Conservation (phyloP, 352 stramenopile genomes). For the Pythium diclinum region DNA sequence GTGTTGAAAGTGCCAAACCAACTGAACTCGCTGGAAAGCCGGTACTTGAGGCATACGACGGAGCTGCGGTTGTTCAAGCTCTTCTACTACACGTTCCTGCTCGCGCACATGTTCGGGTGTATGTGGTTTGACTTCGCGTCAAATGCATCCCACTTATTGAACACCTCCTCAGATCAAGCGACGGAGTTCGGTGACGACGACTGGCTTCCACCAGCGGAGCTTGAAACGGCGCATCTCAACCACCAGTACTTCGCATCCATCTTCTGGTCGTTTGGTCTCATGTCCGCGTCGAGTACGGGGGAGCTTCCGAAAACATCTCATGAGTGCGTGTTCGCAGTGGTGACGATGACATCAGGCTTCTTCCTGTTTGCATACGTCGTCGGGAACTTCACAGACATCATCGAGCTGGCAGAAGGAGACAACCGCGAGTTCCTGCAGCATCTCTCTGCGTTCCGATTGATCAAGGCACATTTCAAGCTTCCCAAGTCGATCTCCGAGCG, state of each 20-base stretch:
- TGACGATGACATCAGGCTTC: conserved; percentile 40
- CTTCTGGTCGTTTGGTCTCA: conserved; percentile 47
- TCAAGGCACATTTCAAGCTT: conserved; percentile 42
- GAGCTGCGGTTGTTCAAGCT: conserved; percentile 54
- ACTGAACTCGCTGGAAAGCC: conserved; percentile 40
- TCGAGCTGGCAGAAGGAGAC: conserved; percentile 43
- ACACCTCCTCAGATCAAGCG: neutral
- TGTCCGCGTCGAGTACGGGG: conserved; percentile 38
- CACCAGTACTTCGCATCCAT: conserved; percentile 35
- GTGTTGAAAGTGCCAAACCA: conserved; percentile 47
- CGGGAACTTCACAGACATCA: conserved; percentile 47
- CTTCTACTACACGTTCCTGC: conserved; percentile 50
- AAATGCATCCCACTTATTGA: conserved; percentile 32
- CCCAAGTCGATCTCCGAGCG: conserved; percentile 32
- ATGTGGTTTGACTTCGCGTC: conserved; percentile 56
- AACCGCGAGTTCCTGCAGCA: conserved; percentile 52
- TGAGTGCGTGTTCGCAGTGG: conserved; percentile 39
- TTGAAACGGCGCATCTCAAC: conserved; percentile 27
- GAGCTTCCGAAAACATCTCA: conserved; percentile 34
- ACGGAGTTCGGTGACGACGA: conserved; percentile 43
- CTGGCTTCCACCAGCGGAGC: conserved; percentile 30
- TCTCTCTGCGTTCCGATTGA: conserved; percentile 38
- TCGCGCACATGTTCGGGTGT: conserved; percentile 49
- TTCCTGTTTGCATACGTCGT: conserved; percentile 50
- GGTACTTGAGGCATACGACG: conserved; percentile 40